Evolutionary conservation across 345 rosid genomes (phyloP), one percentile per base, ranked within the genome.

Genomic region (Erysimum cheiranthoides): DNA sequence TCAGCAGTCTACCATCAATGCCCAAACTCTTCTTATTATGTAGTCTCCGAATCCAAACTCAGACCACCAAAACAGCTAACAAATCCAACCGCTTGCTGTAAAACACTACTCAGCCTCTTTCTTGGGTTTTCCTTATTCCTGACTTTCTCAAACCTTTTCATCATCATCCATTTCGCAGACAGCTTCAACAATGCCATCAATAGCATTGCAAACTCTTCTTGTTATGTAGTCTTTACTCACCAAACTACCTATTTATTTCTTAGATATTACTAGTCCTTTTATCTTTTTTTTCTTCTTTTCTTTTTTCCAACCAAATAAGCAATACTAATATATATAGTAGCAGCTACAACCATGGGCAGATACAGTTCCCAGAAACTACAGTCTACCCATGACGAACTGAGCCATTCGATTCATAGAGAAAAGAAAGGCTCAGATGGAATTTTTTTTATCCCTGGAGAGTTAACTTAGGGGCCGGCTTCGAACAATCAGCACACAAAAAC

Each of bases 401-500:
- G 47, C 77, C 73, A 63, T 61, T 66, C 32, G 64, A 62, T 52
- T 73, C 85, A 25, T 45, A 36, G 36, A 25, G 69, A 57, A 61
- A 56, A 38, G 67, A 57, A 51, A 51, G 79, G 66, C 56, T 78
- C 73, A 49, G 68, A 46, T 14, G 39, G 45, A 40, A 66, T 46
- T 61, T 21, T 68, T 65, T 21, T 68, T 65, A 35, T 73, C 78
- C 79, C 77, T 81, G 71, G 69, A 57, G 47, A 49, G 68, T 54
- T 58, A 77, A 73, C 78, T 73, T 68, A 21, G 68, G 49, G 30
- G 40, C 25, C n/a, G 47, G 65, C 73, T 72, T 73, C 46, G 66
- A 86, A 82, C 99, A 95, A 66, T 75, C 83, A 27, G 85, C 87
- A 79, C 98, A 95, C 50, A 90, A 83, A 72, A 79, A 75, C 68